A percentile compares a stretch with the other conserved stretches of the same genome.
These are phyloP conservation scores for Gilbertella persicaria DNA, from an alignment of 371 early-diverging fungal species.

Conservation along the genomic window DNA sequence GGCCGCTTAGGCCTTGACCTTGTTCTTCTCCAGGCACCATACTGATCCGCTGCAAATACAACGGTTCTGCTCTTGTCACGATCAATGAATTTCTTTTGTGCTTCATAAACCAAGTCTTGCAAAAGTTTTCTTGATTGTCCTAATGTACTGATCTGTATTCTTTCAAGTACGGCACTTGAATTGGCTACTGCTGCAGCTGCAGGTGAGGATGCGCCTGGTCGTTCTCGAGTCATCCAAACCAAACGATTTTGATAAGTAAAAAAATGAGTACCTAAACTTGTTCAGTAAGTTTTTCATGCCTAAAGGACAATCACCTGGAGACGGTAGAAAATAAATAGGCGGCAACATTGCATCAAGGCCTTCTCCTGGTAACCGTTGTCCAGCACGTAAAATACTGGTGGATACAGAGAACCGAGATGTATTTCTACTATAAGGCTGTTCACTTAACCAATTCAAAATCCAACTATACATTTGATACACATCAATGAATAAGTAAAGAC, in stretches of 20 bases:
- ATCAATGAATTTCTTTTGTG: conserved; percentile 55
- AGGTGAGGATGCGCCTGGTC: conserved; percentile 38
- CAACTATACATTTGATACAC: conserved; percentile 16
- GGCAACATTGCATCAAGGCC: conserved; percentile 48
- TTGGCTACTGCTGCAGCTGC: conserved; percentile 41
- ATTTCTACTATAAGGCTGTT: conserved; percentile 56
- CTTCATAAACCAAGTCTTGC: conserved; percentile 56
- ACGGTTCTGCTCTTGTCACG: conserved; percentile 64
- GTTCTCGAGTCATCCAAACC: conserved; percentile 56
- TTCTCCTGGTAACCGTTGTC: conserved; percentile 49
- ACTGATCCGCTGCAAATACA: conserved; percentile 68
- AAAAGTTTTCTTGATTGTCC: conserved; percentile 56
- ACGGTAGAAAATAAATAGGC: conserved; percentile 63
- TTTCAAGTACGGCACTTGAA: conserved; percentile 44
- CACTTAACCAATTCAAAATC: conserved; percentile 64
- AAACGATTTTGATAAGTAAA: conserved; percentile 59
- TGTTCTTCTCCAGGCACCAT: conserved; percentile 65
- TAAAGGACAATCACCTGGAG: conserved; percentile 46
- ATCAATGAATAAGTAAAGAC: not conserved
- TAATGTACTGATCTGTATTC: conserved; percentile 62
- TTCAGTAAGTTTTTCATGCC: conserved; percentile 10
- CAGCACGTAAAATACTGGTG: conserved; percentile 53
- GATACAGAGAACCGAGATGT: conserved; percentile 65
- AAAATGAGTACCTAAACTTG: conserved; percentile 63
- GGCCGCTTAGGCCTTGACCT: conserved; percentile 59